phyloP scores from a whole-genome alignment of 495 filamentous ascomycete species.

The Talaromyces thailandensis region DNA sequence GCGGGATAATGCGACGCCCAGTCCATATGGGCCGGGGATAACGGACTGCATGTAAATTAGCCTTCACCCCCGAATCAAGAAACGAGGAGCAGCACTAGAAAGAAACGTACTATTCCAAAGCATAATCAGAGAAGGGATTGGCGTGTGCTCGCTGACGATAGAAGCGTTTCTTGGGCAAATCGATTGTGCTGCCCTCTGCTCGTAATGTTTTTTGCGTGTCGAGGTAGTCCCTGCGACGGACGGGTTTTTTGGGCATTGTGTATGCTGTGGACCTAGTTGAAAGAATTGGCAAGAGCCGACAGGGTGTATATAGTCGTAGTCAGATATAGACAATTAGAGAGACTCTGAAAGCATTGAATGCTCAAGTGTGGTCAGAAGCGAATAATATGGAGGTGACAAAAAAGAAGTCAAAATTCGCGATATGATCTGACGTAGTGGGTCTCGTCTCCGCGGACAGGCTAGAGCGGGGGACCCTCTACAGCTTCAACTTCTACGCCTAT shows the following conservation, averaged over 20 bases:
- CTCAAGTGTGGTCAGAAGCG: neutral
- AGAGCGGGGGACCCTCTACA: neutral
- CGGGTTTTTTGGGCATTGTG: slow-evolving; percentile 10
- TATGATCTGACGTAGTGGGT: slow-evolving; percentile 4
- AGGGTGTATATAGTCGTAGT: neutral
- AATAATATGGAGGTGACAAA: neutral
- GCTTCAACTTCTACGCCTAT: neutral
- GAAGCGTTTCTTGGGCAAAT: slow-evolving; percentile 84
- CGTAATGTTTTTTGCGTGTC: slow-evolving; percentile 33
- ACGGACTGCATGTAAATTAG: slow-evolving; percentile 50
- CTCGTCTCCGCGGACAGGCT: neutral
- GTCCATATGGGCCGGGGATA: slow-evolving; percentile 75
- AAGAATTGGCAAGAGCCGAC: neutral
- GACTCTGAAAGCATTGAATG: neutral
- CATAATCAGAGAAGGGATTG: slow-evolving; percentile 94
- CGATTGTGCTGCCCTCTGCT: slow-evolving; percentile 21
- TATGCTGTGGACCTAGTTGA: neutral
- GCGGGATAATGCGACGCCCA: slow-evolving; percentile 82
- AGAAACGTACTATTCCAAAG: slow-evolving; percentile 66
- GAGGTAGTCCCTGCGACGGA: slow-evolving; percentile 66
- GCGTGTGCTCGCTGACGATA: slow-evolving; percentile 95
- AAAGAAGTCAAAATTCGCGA: neutral
- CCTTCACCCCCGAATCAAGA: neutral
- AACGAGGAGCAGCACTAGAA: neutral
- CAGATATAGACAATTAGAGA: neutral